These are phyloP conservation scores for Clonostachys byssicola DNA, from an alignment of 2,329 filamentous ascomycete species.

Conservation along the genomic window DNA sequence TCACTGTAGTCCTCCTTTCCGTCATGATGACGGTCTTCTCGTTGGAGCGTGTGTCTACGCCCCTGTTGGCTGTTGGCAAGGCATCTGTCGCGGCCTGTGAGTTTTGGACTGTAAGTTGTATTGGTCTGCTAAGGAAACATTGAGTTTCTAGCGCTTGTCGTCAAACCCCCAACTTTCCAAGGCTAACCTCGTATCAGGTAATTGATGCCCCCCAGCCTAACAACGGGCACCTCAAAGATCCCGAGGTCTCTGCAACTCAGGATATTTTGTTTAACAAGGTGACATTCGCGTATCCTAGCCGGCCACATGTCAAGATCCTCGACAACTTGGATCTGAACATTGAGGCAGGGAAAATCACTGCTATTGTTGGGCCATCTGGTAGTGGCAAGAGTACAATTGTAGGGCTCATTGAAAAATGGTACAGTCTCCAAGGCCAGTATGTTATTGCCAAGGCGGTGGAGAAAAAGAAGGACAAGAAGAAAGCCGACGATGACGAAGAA, in stretches of 20 bases:
- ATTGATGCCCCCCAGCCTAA: constrained; percentile 40
- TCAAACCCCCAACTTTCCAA: no score
- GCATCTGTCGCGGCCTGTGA: constrained; percentile 54
- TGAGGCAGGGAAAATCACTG: constrained; percentile 62
- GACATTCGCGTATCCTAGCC: constrained; percentile 68
- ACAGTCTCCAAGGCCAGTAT: constrained; percentile 52
- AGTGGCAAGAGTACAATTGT: constrained; percentile 74
- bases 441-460: constrained; percentile 45
- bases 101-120: constrained; percentile 41
- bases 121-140: no score
- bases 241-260: constrained; percentile 28
- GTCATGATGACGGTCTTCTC: constrained; percentile 56
- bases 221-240: constrained; percentile 25
- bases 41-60: constrained; percentile 51
- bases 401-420: constrained; percentile 69
- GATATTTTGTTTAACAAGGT: constrained; percentile 53
- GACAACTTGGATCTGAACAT: constrained; percentile 55
- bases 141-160: no score
- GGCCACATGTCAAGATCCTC: constrained; percentile 60
- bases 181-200: no score
- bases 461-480: constrained; percentile 32
- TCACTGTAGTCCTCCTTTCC: constrained; percentile 55
- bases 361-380: constrained; percentile 70
- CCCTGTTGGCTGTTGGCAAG: constrained; percentile 53
- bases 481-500: constrained; percentile 14